Percentiles rank a stretch among this genome's conserved stretches.
Evolutionary conservation across 2,329 filamentous ascomycete species (phyloP).

Genomic region (Aspergillus terreus): DNA sequence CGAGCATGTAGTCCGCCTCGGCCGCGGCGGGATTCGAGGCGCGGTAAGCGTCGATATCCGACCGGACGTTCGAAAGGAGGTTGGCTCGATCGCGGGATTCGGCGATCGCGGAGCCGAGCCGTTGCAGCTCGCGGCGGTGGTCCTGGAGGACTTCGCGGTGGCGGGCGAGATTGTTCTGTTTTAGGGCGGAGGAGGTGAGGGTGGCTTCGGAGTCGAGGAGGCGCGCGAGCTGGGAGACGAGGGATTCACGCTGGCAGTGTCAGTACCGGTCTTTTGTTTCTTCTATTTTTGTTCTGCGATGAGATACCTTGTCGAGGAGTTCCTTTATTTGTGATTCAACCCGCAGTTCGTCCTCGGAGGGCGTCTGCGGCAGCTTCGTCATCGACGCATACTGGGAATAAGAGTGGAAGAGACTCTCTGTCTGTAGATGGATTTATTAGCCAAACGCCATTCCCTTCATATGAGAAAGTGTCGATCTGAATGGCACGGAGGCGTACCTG

Average conservation of each 20-base stretch:
- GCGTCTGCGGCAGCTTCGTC: slow-evolving; percentile 73
- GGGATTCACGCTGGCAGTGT: slow-evolving; percentile 65
- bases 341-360: slow-evolving; percentile 76
- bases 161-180: slow-evolving; percentile 90
- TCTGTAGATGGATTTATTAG: slow-evolving; percentile 50
- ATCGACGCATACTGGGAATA: slow-evolving; percentile 89
- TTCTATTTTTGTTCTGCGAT: not conserved
- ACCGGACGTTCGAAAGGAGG: slow-evolving; percentile 82
- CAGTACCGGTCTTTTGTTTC: not conserved
- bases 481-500: slow-evolving; percentile 59
- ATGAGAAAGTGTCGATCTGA: not conserved
- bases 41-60: slow-evolving; percentile 87
- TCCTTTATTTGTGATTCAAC: slow-evolving; percentile 81
- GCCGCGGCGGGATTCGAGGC: slow-evolving; percentile 74
- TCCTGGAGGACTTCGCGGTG: slow-evolving; percentile 86
- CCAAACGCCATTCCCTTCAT: not conserved
- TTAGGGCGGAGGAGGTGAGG: slow-evolving; percentile 85
- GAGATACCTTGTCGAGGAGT: slow-evolving; percentile 58
- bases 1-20: slow-evolving; percentile 96
- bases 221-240: slow-evolving; percentile 77
- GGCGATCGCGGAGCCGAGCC: slow-evolving; percentile 68
- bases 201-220: slow-evolving; percentile 89
- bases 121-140: slow-evolving; percentile 76
- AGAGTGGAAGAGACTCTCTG: slow-evolving; percentile 64
- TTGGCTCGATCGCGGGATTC: slow-evolving; percentile 84